phyloP scores from a whole-genome alignment of 2,329 filamentous ascomycete species.

The Pestalotiopsis sp. region DNA sequence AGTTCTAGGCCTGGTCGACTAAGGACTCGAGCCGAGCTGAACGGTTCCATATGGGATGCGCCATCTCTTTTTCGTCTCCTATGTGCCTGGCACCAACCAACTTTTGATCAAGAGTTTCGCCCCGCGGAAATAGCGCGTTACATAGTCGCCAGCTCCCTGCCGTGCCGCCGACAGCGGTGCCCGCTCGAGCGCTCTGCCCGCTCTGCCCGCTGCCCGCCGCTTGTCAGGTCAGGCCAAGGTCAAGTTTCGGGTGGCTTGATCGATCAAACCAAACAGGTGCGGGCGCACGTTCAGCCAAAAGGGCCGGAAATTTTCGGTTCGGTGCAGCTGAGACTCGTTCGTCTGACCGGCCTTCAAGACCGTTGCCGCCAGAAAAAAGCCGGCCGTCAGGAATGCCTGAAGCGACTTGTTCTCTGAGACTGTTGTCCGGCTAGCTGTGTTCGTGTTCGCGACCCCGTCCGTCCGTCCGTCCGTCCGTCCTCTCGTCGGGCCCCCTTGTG shows the following conservation, averaged over 20 bases:
- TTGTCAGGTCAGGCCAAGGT: no score
- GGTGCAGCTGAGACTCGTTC: neutral
- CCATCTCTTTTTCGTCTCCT: neutral
- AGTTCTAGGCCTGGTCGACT: neutral
- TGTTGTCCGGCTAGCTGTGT: neutral
- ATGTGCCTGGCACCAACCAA: neutral
- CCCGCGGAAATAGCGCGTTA: no score
- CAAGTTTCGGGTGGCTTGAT: neutral
- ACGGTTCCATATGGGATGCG: neutral
- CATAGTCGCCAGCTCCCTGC: no score
- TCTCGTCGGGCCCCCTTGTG: neutral
- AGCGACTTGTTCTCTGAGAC: neutral
- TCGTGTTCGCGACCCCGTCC: neutral
- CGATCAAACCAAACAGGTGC: neutral
- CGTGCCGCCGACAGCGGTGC: no score
- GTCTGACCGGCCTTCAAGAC: no score
- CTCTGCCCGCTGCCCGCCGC: no score
- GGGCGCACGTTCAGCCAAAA: neutral
- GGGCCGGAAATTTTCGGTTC: neutral
- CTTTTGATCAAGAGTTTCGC: no score
- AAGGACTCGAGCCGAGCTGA: neutral
- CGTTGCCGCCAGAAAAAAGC: no score
- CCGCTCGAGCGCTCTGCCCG: no score
- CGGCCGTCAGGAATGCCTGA: neutral
- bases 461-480: no score